Evolutionary conservation across 208 protist genomes (phyloP).

Genomic region (Trypanosomatidae sp.): DNA sequence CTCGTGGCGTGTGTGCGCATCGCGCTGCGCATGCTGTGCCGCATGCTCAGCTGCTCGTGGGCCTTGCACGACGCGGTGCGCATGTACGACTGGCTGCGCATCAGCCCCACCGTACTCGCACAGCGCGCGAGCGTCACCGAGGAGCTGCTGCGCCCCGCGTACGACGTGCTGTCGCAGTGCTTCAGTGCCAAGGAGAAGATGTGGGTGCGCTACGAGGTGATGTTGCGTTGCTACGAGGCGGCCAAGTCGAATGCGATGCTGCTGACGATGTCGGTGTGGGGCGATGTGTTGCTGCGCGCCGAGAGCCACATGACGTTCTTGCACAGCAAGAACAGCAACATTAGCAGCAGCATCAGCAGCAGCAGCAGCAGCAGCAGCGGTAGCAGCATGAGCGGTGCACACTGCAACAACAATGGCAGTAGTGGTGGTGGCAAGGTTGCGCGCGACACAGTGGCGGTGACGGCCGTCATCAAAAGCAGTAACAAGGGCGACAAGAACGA

Average conservation of each 20-base stretch:
- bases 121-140: conserved; percentile 6
- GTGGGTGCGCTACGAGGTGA: conserved; percentile 33
- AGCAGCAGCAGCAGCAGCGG: no score
- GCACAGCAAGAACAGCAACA: no score
- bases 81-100: conserved; percentile 44
- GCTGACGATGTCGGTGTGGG: conserved; percentile 30
- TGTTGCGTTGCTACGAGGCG: conserved; percentile 51
- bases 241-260: conserved; percentile 45
- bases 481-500: no score
- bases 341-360: no score
- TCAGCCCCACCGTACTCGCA: conserved; percentile 6
- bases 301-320: not conserved
- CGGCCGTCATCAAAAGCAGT: no score
- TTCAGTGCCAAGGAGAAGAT: conserved; percentile 31
- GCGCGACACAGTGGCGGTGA: no score
- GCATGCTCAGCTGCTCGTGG: conserved; percentile 23
- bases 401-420: no score
- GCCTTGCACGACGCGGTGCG: conserved; percentile 25
- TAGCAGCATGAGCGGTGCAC: no score
- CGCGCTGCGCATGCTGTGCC: conserved; percentile 54
- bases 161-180: conserved; percentile 11
- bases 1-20: conserved; percentile 11
- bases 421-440: no score
- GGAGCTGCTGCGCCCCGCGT: conserved; percentile 12
- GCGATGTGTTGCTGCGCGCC: conserved; percentile 10